Evolutionary conservation across 2,329 filamentous ascomycete genomes (phyloP).

Genomic region (Ophiocordyceps camponoti-floridani): DNA sequence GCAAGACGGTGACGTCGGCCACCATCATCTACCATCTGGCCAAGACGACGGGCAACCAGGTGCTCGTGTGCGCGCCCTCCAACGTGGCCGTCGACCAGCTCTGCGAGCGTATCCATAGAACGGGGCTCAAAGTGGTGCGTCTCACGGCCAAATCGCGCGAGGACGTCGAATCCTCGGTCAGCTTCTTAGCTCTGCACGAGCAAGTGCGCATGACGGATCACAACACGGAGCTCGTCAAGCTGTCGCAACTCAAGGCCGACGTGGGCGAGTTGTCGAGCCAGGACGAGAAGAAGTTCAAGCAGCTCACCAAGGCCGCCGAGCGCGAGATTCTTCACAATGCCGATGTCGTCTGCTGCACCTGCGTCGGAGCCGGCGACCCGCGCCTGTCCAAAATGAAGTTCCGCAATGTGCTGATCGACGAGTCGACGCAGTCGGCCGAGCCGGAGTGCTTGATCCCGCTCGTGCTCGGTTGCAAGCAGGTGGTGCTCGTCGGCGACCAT

Average conservation of each 20-base stretch:
- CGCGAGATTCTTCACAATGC: conserved; percentile 89
- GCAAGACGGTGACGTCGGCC: conserved; percentile 95
- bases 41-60: conserved; percentile 86
- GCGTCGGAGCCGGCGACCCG: conserved; percentile 90
- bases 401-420: conserved; percentile 91
- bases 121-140: conserved; percentile 88
- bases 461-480: conserved; percentile 93
- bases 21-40: conserved; percentile 97
- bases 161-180: conserved; percentile 96
- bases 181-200: conserved; percentile 86
- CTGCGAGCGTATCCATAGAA: conserved; percentile 89
- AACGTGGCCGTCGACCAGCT: conserved; percentile 98
- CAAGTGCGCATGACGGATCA: conserved; percentile 96
- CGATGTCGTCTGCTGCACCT: conserved; percentile 97
- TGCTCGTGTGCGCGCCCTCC: conserved; percentile 89
- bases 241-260: conserved; percentile 83
- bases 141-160: conserved; percentile 98
- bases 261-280: conserved; percentile 82
- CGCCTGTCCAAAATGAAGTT: conserved; percentile 96
- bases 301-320: conserved; percentile 82
- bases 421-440: conserved; percentile 94
- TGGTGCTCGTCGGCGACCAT: conserved; percentile 95
- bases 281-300: conserved; percentile 97
- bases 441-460: conserved; percentile 98
- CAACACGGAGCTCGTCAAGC: conserved; percentile 81